phyloP scores from a whole-genome alignment of 495 filamentous ascomycete species.

The Evansstolkia leycettana region DNA sequence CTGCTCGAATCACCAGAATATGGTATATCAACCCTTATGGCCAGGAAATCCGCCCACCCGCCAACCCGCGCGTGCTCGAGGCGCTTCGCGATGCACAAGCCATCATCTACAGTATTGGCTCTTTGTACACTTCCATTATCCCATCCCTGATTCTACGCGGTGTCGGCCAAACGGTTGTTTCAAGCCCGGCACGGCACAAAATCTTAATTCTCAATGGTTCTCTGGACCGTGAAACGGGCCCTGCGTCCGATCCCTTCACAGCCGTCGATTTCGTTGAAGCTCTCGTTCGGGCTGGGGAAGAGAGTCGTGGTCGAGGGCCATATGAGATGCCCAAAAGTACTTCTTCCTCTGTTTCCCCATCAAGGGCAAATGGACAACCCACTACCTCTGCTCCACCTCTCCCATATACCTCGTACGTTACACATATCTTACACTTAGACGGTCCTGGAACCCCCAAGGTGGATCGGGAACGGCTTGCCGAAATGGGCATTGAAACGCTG shows the following conservation, averaged over 20 bases:
- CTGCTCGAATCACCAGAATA: slow-evolving; percentile 64
- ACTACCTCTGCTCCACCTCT: slow-evolving; percentile 3
- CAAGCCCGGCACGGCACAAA: slow-evolving; percentile 46
- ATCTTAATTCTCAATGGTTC: slow-evolving; percentile 78
- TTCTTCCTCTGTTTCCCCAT: slow-evolving; percentile 1
- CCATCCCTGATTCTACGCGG: slow-evolving; percentile 45
- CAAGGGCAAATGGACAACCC: slow-evolving; percentile 5
- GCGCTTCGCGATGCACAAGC: slow-evolving; percentile 48
- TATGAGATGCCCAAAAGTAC: slow-evolving; percentile 2
- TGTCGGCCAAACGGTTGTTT: slow-evolving; percentile 26
- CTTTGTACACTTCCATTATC: slow-evolving; percentile 69
- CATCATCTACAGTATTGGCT: slow-evolving; percentile 84
- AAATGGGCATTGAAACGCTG: slow-evolving; percentile 64
- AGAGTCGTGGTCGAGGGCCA: slow-evolving; percentile 25
- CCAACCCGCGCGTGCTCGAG: slow-evolving; percentile 67
- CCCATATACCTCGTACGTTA: slow-evolving; percentile 53
- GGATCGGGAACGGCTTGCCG: slow-evolving; percentile 47
- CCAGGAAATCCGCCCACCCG: slow-evolving; percentile 67
- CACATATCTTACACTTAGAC: slow-evolving; percentile 73
- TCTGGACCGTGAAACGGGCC: slow-evolving; percentile 76
- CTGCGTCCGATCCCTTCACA: slow-evolving; percentile 42
- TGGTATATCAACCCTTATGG: slow-evolving; percentile 99
- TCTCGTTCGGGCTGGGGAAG: slow-evolving; percentile 50
- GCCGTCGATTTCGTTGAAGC: slow-evolving; percentile 71
- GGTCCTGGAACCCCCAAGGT: slow-evolving; percentile 58